Percentiles rank a stretch among this genome's conserved stretches.
phyloP scores from a whole-genome alignment of 75 land plant genomes.

The Isoetes taiwanensis region DNA sequence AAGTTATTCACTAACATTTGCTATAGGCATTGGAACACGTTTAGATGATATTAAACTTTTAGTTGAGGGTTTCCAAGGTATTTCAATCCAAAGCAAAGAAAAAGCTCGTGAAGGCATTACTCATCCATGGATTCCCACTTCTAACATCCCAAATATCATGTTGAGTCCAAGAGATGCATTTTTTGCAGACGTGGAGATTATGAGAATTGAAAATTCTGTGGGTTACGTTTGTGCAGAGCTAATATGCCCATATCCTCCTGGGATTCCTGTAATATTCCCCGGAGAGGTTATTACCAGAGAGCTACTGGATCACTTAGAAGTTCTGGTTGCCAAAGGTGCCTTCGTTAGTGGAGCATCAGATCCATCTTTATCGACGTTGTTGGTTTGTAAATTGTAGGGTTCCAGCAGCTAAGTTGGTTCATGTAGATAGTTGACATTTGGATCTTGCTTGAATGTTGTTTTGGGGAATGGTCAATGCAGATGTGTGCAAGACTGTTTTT shows the following conservation, averaged over 20 bases:
- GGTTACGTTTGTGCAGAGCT: constrained; percentile 71
- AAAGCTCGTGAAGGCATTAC: not conserved
- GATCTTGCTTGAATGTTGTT: too few relatives aligned
- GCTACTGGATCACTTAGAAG: constrained; percentile 38
- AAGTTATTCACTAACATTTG: constrained; percentile 45
- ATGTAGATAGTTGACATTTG: too few relatives aligned
- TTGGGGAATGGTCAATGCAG: too few relatives aligned
- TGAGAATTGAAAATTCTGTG: constrained; percentile 24
- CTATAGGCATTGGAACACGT: constrained; percentile 53
- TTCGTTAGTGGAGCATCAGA: constrained; percentile 73
- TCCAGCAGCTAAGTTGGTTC: too few relatives aligned
- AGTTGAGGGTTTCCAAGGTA: constrained; percentile 27
- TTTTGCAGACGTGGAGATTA: constrained; percentile 44
- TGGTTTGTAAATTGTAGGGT: not conserved
- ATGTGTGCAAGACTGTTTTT: too few relatives aligned
- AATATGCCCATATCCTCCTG: constrained; percentile 85
- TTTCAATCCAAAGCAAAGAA: constrained; percentile 32
- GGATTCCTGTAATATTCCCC: constrained; percentile 71
- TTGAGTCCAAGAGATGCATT: constrained; percentile 86
- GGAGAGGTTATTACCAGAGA: constrained; percentile 59
- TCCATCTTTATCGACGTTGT: constrained; percentile 12
- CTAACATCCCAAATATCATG: too few relatives aligned
- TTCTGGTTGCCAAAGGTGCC: constrained; percentile 36
- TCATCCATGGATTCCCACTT: not conserved
- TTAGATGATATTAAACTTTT: constrained; percentile 41